Evolutionary conservation across 2,329 filamentous ascomycete species (phyloP), one percentile per base, ranked within the genome.

Genomic region (Pseudogymnoascus sp.): DNA sequence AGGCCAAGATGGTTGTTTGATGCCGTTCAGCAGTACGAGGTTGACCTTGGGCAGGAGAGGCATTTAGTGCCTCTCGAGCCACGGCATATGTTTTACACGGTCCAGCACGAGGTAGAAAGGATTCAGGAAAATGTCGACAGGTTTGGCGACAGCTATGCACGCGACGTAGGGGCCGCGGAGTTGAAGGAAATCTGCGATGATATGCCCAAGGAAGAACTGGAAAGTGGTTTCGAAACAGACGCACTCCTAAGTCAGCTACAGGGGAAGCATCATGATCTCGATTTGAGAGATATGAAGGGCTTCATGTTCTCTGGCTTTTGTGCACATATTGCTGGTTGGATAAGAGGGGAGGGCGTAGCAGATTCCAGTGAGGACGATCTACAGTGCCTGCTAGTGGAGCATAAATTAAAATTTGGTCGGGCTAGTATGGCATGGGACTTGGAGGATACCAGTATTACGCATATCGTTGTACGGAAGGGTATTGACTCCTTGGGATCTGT

Each of bases 1-100:
- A 85, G 85, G 21, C 89, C 93, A 0, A 81, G 79, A 5, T 99
- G 95, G 95, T 77, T 97, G 2, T 79, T 90, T 29, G 92, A 97
- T 73, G 82, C 82, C 33, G 82, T 86, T 67, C 70, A 72, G 11
- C 71, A 82, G 64, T 79, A 78, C 50, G 80, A 87, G 66, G 71
- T 75, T 44, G 84, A 26, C 13, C 19, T 87, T 68, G 71, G 72
- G 1, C 60, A 56, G 13, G 74, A 85, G 74, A 75, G 81, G 67
- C 62, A 79, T 11, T 75, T 96, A 7, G 83, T 96, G 4, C 81
- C 82, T 0, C 81, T 80, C 44, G 82, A 84, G 67, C 79, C 77
- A 2, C 69, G 80, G 0, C 92, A 97, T 69, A 79, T 97, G 69
- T 88, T 95, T 65, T 85, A 88, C 70, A 85, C 85, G 0, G 83